Percentiles rank a stretch among this genome's conserved stretches.
Conservation (phyloP, 257 asterid genomes). For the Dorcoceras hygrometricum region DNA sequence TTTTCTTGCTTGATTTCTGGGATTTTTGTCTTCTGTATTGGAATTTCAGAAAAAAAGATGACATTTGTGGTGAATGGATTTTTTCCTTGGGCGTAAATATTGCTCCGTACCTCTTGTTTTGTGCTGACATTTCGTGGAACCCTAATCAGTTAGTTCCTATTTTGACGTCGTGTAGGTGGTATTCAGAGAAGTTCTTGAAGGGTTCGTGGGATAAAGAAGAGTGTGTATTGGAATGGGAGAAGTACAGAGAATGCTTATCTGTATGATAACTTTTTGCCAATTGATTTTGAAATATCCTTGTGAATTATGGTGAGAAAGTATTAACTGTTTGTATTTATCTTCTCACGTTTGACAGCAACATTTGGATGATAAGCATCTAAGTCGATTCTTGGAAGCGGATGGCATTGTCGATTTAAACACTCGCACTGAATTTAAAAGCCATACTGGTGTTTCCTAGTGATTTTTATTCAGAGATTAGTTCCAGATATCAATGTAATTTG, state of each 20-base stretch:
- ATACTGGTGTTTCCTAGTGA: constrained; percentile 35
- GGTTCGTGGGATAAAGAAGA: constrained; percentile 85
- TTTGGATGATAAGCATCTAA: constrained; percentile 88
- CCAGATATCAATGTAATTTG: constrained; percentile 4
- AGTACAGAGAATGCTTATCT: constrained; percentile 77
- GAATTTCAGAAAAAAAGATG: constrained; percentile 10
- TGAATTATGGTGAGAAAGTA: not conserved
- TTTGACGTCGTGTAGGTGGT: constrained; percentile 53
- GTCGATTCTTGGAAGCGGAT: constrained; percentile 77
- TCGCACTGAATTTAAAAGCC: constrained; percentile 34
- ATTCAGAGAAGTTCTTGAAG: constrained; percentile 80
- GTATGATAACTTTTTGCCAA: constrained; percentile 39
- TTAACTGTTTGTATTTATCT: constrained; percentile 10
- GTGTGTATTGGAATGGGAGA: constrained; percentile 76
- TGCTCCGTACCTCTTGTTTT: not conserved
- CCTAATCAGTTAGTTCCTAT: constrained; percentile 18
- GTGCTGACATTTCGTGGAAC: constrained; percentile 6
- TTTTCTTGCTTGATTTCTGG: constrained; percentile 2
- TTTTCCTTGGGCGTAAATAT: constrained; percentile 3
- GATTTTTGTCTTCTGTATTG: not conserved
- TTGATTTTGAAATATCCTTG: constrained; percentile 9
- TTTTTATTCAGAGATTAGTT: constrained; percentile 23
- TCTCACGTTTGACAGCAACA: constrained; percentile 47
- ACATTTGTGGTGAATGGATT: constrained; percentile 4
- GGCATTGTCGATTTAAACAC: constrained; percentile 43